These are phyloP conservation scores for Cyberlindnera bimundalis DNA, from an alignment of 805 yeast species.

Conservation along the genomic window DNA sequence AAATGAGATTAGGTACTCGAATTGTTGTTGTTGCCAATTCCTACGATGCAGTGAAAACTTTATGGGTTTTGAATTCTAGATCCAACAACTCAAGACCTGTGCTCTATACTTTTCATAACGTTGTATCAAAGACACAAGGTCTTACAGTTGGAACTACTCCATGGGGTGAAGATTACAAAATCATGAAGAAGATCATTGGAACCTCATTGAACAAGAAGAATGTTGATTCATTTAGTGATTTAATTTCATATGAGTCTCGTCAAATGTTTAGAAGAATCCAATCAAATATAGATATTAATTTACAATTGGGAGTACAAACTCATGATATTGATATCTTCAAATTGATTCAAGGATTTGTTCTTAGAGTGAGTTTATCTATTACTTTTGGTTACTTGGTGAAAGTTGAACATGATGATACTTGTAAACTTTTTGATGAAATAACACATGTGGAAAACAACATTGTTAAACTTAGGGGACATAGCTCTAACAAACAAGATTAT, in stretches of 20 bases:
- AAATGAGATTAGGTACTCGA: slow-evolving; percentile 56
- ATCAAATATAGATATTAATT: slow-evolving; percentile 4
- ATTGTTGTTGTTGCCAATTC: slow-evolving; percentile 67
- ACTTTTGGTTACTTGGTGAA: slow-evolving; percentile 53
- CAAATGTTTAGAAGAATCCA: slow-evolving; percentile 25
- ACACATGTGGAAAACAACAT: slow-evolving; percentile 54
- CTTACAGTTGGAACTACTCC: slow-evolving; percentile 69
- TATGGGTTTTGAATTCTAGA: slow-evolving; percentile 50
- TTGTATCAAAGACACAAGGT: slow-evolving; percentile 52
- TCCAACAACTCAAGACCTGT: slow-evolving; percentile 67
- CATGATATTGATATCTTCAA: slow-evolving; percentile 39
- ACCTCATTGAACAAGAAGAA: slow-evolving; percentile 38
- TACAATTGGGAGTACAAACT: background rate
- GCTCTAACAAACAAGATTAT: slow-evolving; percentile 53
- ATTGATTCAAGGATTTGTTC: slow-evolving; percentile 46
- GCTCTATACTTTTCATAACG: slow-evolving; percentile 62
- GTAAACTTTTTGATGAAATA: slow-evolving; percentile 46
- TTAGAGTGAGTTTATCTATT: slow-evolving; percentile 46
- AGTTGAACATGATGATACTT: slow-evolving; percentile 33
- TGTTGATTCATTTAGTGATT: slow-evolving; percentile 30
- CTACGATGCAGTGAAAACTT: slow-evolving; percentile 45
- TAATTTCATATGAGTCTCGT: slow-evolving; percentile 40
- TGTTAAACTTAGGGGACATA: slow-evolving; percentile 53
- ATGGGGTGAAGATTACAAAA: slow-evolving; percentile 42
- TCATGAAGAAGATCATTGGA: slow-evolving; percentile 47